These are phyloP conservation scores for Saccharomycopsis oosterbeekiorum DNA, from an alignment of 805 yeast species.

Conservation along the genomic window DNA sequence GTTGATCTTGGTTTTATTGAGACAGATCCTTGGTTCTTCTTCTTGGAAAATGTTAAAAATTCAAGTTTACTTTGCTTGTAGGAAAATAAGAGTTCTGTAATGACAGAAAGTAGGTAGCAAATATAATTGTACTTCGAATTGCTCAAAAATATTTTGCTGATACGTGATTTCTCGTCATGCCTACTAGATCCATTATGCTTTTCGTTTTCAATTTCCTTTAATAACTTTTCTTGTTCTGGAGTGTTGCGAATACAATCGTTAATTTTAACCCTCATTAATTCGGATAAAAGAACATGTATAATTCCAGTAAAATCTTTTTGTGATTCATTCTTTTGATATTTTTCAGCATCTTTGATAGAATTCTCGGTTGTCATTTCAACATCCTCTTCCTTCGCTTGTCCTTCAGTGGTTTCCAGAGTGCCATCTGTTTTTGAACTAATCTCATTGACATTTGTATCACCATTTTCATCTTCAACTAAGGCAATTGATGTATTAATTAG, in stretches of 20 bases:
- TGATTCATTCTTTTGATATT: conserved; percentile 18
- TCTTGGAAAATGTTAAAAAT: conserved; percentile 67
- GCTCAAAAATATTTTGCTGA: conserved; percentile 28
- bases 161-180: conserved; percentile 22
- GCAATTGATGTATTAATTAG: conserved; percentile 5
- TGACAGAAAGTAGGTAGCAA: conserved; percentile 54
- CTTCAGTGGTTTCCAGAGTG: conserved; percentile 2
- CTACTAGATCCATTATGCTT: conserved; percentile 16
- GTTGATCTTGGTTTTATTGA: conserved; percentile 62
- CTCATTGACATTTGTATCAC: neutral
- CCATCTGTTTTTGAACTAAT: neutral
- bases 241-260: conserved; percentile 27
- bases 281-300: conserved; percentile 51
- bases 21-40: conserved; percentile 26
- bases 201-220: conserved; percentile 7
- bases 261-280: conserved; percentile 42
- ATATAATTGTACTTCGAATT: conserved; percentile 56
- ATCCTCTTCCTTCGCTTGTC: conserved; percentile 21
- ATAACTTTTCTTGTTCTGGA: conserved; percentile 20
- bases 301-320: conserved; percentile 38
- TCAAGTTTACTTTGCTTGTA: conserved; percentile 77
- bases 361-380: conserved; percentile 23
- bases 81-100: conserved; percentile 66
- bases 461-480: conserved; percentile 13
- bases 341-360: conserved; percentile 17